Conservation (phyloP, 768 basidiomycete genomes). For the Candolleomyces eurysporus region DNA sequence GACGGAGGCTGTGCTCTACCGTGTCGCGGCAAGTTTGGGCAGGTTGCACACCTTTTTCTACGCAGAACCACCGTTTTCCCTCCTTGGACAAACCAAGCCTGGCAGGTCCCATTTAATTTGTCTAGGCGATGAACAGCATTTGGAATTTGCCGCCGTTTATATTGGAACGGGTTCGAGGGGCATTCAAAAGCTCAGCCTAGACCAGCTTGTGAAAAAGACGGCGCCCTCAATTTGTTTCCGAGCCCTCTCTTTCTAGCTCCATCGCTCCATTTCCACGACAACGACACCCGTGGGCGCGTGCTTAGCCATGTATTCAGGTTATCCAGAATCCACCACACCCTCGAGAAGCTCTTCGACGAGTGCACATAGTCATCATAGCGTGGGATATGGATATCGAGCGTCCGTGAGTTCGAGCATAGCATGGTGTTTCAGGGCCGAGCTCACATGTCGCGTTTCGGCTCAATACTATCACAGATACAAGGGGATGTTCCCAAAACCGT, state of each 20-base stretch:
- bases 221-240: neutral
- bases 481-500: constrained; percentile 62
- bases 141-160: neutral
- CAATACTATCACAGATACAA: neutral
- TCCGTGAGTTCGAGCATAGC: neutral
- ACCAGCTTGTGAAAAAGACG: neutral
- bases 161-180: neutral
- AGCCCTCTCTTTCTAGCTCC: neutral
- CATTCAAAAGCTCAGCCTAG: neutral
- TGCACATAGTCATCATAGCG: neutral
- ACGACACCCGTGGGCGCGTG: neutral
- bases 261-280: neutral
- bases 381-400: neutral
- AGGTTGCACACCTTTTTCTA: no score
- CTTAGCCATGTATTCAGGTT: neutral
- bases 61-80: no score
- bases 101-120: neutral
- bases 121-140: neutral
- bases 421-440: neutral
- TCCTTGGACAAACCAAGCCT: no score
- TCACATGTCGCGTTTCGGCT: neutral
- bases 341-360: neutral
- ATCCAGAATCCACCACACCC: neutral
- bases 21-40: no score
- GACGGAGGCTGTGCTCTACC: no score